phyloP scores from a whole-genome alignment of 306 rosid species.

The Acacia confusa region DNA sequence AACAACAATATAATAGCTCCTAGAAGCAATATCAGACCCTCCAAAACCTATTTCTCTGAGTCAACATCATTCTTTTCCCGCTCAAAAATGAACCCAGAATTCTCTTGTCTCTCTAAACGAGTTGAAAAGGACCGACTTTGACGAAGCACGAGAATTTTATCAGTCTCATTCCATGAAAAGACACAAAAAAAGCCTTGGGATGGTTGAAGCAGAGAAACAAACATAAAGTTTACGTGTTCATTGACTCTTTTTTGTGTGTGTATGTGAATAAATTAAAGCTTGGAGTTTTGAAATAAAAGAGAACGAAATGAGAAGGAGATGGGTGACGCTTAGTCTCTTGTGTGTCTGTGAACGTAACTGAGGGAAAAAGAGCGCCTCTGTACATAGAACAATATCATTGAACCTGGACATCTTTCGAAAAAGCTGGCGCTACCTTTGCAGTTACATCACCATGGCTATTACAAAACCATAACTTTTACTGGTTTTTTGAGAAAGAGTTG shows the following conservation, averaged over 20 bases:
- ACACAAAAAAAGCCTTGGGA: neutral
- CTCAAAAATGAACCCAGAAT: conserved; percentile 32
- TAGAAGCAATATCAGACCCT: no score
- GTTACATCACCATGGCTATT: no score
- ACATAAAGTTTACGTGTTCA: neutral
- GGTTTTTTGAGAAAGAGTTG: no score
- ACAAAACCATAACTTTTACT: no score
- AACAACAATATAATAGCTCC: no score
- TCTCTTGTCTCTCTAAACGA: neutral
- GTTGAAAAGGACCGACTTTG: neutral
- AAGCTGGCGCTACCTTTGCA: no score
- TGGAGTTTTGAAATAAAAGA: neutral
- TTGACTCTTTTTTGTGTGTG: neutral
- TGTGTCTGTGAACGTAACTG: no score
- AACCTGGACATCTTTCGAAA: no score
- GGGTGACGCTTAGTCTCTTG: neutral
- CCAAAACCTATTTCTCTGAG: conserved; percentile 30
- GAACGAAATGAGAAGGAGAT: neutral
- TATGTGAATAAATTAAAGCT: neutral
- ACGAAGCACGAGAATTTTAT: neutral
- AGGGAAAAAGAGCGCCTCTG: no score
- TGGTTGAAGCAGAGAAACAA: no score
- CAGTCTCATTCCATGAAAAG: neutral
- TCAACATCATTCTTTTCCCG: conserved; percentile 39
- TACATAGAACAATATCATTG: no score